These are phyloP conservation scores for Beauveria sp. DNA, from an alignment of 2,329 filamentous ascomycete genomes.

Conservation along the genomic window DNA sequence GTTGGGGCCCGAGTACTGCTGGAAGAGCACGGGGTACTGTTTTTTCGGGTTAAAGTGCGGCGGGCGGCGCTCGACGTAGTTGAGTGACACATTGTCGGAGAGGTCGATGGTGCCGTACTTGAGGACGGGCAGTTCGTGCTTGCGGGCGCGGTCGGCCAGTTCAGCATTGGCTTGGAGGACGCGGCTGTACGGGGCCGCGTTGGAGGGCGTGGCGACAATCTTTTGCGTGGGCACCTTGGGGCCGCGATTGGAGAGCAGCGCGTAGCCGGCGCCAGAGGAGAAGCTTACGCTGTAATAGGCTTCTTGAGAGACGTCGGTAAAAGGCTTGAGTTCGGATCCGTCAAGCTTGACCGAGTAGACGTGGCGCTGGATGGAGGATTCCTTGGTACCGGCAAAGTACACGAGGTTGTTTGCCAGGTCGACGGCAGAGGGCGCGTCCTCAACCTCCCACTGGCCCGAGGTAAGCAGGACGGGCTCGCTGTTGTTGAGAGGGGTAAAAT, in stretches of 20 bases:
- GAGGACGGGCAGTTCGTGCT: constrained; percentile 74
- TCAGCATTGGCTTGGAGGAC: constrained; percentile 70
- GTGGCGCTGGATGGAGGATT: constrained; percentile 83
- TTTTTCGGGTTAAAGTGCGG: constrained; percentile 78
- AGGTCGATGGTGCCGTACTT: constrained; percentile 81
- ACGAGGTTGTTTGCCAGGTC: constrained; percentile 80
- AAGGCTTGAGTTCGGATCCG: constrained; percentile 60
- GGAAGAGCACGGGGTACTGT: constrained; percentile 90
- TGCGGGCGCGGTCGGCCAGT: constrained; percentile 61
- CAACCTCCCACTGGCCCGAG: constrained; percentile 86
- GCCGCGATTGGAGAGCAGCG: constrained; percentile 75
- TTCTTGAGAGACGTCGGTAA: constrained; percentile 66
- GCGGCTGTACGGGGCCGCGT: constrained; percentile 55
- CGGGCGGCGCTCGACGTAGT: constrained; percentile 76
- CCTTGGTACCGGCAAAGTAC: constrained; percentile 83
- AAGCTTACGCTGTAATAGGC: constrained; percentile 81
- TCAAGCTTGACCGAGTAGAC: constrained; percentile 84
- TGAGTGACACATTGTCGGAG: constrained; percentile 60
- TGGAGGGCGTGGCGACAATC: constrained; percentile 74
- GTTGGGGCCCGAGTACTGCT: constrained; percentile 89
- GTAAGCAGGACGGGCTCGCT: constrained; percentile 79
- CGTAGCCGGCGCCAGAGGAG: constrained; percentile 73
- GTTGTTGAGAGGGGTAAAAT: constrained; percentile 84
- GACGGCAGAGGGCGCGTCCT: constrained; percentile 72
- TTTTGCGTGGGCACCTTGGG: constrained; percentile 87